A percentile compares a stretch with the other conserved stretches of the same genome.
Evolutionary conservation across 495 filamentous ascomycete genomes (phyloP).

Genomic region (Neurospora tetraspora): DNA sequence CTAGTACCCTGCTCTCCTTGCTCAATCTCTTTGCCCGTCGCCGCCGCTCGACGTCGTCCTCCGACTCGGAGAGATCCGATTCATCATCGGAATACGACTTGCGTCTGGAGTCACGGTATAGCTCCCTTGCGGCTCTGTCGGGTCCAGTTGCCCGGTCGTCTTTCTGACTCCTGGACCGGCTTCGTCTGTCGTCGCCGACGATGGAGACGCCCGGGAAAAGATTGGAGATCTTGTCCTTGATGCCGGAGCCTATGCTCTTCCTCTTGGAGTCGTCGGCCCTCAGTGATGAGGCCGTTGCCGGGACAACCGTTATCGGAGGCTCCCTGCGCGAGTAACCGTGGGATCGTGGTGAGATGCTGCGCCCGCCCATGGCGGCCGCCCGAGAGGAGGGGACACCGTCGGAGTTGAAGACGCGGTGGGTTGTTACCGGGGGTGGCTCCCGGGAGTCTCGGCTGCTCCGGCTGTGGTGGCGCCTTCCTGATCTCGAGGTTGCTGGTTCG

Average conservation of each 20-base stretch:
- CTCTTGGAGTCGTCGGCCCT: slow-evolving; percentile 10
- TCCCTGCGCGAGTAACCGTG: slow-evolving; percentile 6
- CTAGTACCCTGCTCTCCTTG: background rate
- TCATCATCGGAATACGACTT: slow-evolving; percentile 16
- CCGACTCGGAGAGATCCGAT: slow-evolving; percentile 12
- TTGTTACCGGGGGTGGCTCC: slow-evolving; percentile 15
- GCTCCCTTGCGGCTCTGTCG: background rate
- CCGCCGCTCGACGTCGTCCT: slow-evolving; percentile 24
- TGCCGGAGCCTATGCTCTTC: slow-evolving; percentile 8
- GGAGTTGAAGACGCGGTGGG: slow-evolving; percentile 13
- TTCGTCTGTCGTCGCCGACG: slow-evolving; percentile 10
- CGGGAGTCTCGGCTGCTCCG: slow-evolving; percentile 14
- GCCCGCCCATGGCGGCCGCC: background rate
- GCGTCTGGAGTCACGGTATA: slow-evolving; percentile 4
- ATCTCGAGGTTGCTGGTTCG: background rate
- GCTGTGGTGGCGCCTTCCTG: slow-evolving; percentile 9
- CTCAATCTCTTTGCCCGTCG: slow-evolving; percentile 13
- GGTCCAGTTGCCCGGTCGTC: background rate
- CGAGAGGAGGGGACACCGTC: slow-evolving; percentile 9
- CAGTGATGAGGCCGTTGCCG: background rate
- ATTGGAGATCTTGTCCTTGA: slow-evolving; percentile 15
- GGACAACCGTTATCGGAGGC: slow-evolving; percentile 1
- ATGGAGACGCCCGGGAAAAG: slow-evolving; percentile 11
- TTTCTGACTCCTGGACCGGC: slow-evolving; percentile 11
- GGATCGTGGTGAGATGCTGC: slow-evolving; percentile 8